These are phyloP conservation scores for Neurospora sp. DNA, from an alignment of 2,329 filamentous ascomycete genomes.

Conservation along the genomic window DNA sequence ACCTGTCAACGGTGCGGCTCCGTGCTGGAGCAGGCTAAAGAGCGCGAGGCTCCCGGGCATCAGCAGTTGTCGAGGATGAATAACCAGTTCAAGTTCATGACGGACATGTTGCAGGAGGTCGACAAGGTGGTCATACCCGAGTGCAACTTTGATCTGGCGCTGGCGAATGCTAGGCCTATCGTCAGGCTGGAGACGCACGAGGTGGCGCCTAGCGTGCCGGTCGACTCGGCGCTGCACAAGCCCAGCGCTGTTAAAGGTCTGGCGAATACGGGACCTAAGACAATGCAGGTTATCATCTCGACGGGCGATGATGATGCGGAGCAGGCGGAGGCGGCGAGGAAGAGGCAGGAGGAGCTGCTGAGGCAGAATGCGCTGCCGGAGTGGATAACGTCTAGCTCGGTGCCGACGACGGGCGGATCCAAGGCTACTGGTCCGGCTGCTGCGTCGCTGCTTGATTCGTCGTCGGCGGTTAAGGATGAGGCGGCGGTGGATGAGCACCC, in stretches of 20 bases:
- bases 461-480: slow-evolving; percentile 35
- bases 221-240: slow-evolving; percentile 41
- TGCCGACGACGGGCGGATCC: slow-evolving; percentile 25
- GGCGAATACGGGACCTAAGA: slow-evolving; percentile 55
- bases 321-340: slow-evolving; percentile 44
- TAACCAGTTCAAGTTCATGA: slow-evolving; percentile 69
- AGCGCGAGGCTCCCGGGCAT: slow-evolving; percentile 59
- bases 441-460: slow-evolving; percentile 23
- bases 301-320: slow-evolving; percentile 57
- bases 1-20: slow-evolving; percentile 70
- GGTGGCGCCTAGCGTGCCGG: slow-evolving; percentile 47
- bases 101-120: slow-evolving; percentile 65
- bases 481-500: slow-evolving; percentile 37
- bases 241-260: slow-evolving; percentile 63
- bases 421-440: slow-evolving; percentile 24
- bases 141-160: slow-evolving; percentile 62
- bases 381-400: slow-evolving; percentile 64
- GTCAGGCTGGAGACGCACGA: slow-evolving; percentile 59
- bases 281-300: slow-evolving; percentile 61
- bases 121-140: slow-evolving; percentile 66
- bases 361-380: slow-evolving; percentile 60
- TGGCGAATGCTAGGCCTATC: slow-evolving; percentile 53
- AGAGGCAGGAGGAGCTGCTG: slow-evolving; percentile 55
- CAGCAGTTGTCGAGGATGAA: slow-evolving; percentile 68
- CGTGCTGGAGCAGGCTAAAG: slow-evolving; percentile 54